Evolutionary conservation across 2,329 filamentous ascomycete species (phyloP), one percentile per base, ranked within the genome.

Genomic region (Claviceps quebecensis): DNA sequence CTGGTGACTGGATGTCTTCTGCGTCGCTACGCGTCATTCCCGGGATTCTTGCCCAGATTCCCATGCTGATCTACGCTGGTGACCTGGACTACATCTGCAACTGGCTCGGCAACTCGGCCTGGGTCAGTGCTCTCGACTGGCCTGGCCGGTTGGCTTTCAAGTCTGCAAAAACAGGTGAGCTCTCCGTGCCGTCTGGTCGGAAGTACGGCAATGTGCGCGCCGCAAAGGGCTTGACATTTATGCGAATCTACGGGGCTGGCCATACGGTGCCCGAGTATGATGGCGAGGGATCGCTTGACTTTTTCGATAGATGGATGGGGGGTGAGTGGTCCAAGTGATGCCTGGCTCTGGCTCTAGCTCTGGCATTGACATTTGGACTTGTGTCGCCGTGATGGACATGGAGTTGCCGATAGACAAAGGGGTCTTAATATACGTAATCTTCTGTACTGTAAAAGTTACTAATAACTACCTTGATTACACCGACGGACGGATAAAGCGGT

Each of bases 231-330:
- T 88, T 97, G 64, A 93, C 88, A 55, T 96, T 95, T 67, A 84
- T 95, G 74, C 84, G 83, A 63, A 77, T 97, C 58, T 93, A 86
- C 68, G 81, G 83, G 56, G 91, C 83, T 63, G 91, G 93, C 59
- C 91, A 97, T 76, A 97, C 96, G 89, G 89, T 95, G 44, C 91
- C 91, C 19, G 86, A 89, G 72, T 87, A 97, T 71, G 90, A 97
- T 74, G 90, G 91, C 16, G 86, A 86, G 70, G 78, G 84, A 37
- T 88, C 86, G 54, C 75, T 95, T 56, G 86, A 96, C 70, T 90
- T 96, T 73, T 80, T 94, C 67, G 96, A 95, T 78, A 81, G 90
- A 70, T 97, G 91, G 91, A 69, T 96, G 44, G 36, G 40, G 9
- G 57, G 53, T 22, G 53, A 56, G 48, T 56, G 56, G 55, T 55